phyloP scores from a whole-genome alignment of 2,329 filamentous ascomycete species.

The Talaromyces verruculosus region DNA sequence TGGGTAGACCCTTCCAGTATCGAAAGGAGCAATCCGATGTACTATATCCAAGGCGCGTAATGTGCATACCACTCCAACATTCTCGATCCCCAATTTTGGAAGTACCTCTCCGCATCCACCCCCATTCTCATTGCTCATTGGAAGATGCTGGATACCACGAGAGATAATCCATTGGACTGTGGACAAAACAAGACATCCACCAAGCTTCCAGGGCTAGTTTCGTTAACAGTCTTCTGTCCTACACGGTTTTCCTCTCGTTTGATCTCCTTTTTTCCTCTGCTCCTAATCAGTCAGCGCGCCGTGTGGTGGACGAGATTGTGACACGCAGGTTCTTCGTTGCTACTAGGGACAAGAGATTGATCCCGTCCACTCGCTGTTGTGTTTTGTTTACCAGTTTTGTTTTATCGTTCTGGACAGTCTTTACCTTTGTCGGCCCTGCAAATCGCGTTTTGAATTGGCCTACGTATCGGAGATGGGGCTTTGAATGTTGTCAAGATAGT shows the following conservation, averaged over 20 bases:
- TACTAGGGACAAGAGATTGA: slow-evolving; percentile 11
- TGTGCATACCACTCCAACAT: slow-evolving; percentile 20
- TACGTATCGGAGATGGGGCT: not conserved
- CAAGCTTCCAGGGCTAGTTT: not conserved
- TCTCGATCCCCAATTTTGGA: not conserved
- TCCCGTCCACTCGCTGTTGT: slow-evolving; percentile 21
- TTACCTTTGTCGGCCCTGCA: slow-evolving; percentile 10
- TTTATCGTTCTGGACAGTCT: slow-evolving; percentile 13
- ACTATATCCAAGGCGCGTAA: not conserved
- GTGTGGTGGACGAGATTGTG: slow-evolving; percentile 12
- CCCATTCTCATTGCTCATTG: slow-evolving; percentile 12
- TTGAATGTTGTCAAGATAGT: slow-evolving; percentile 1
- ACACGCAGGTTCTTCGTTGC: not conserved
- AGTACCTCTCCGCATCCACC: slow-evolving; percentile 15
- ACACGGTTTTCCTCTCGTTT: not conserved
- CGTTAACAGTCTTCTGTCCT: not conserved
- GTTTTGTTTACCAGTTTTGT: slow-evolving; percentile 6
- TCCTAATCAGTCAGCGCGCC: not conserved
- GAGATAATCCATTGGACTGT: not conserved
- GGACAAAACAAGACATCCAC: not conserved
- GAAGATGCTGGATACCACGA: slow-evolving; percentile 15
- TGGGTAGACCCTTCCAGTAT: no score
- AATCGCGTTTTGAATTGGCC: not conserved
- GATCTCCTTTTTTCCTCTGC: not conserved
- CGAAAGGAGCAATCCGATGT: not conserved